phyloP scores from a whole-genome alignment of 2,329 filamentous ascomycete species.

The Penicillium hordei region DNA sequence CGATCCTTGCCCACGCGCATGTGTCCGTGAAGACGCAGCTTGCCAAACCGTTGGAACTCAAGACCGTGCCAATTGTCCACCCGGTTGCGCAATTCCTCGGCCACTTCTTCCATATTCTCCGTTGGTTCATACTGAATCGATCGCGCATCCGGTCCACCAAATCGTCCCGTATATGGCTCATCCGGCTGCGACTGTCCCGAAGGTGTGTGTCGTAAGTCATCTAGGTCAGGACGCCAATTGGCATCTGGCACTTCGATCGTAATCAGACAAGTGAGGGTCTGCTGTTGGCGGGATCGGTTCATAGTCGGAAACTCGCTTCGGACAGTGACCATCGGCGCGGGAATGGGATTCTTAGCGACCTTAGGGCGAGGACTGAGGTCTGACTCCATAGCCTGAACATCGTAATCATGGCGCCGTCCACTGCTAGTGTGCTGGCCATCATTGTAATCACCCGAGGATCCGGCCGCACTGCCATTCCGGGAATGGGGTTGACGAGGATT shows the following conservation, averaged over 20 bases:
- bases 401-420: slow-evolving; percentile 83
- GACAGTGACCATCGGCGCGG: slow-evolving; percentile 85
- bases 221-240: slow-evolving; percentile 83
- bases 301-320: slow-evolving; percentile 96
- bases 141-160: slow-evolving; percentile 51
- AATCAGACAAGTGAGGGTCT: slow-evolving; percentile 88
- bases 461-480: slow-evolving; percentile 73
- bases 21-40: slow-evolving; percentile 82
- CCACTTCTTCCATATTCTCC: slow-evolving; percentile 78
- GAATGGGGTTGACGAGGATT: slow-evolving; percentile 54
- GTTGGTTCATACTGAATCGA: slow-evolving; percentile 72
- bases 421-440: slow-evolving; percentile 68
- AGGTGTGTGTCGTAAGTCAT: slow-evolving; percentile 65
- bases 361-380: slow-evolving; percentile 68
- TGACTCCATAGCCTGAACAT: slow-evolving; percentile 93
- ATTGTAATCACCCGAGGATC: slow-evolving; percentile 76
- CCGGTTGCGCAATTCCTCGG: slow-evolving; percentile 77
- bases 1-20: slow-evolving; percentile 95
- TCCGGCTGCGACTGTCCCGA: slow-evolving; percentile 51
- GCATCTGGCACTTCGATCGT: slow-evolving; percentile 91
- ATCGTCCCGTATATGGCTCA: slow-evolving; percentile 54
- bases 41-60: slow-evolving; percentile 89
- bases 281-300: slow-evolving; percentile 86
- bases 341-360: slow-evolving; percentile 79
- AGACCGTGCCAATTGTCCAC: slow-evolving; percentile 99